Conservation (phyloP, 495 filamentous ascomycete genomes). For the Neurospora intermedia region DNA sequence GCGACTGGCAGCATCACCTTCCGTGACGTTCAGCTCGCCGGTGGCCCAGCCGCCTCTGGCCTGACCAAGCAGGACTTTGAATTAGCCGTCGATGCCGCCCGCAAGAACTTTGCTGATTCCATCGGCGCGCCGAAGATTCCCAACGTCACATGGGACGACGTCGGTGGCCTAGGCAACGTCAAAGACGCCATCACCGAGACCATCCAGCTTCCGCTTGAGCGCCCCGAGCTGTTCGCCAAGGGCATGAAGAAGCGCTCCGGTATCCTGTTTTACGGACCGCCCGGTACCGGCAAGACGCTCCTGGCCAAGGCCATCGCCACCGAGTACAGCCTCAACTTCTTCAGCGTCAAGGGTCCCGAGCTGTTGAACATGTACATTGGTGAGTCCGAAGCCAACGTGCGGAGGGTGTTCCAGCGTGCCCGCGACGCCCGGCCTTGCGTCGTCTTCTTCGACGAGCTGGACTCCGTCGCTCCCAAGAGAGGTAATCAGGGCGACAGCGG, state of each 20-base stretch:
- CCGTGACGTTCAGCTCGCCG: conserved; percentile 79
- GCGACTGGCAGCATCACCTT: conserved; percentile 44
- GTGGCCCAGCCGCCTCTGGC: conserved; percentile 65
- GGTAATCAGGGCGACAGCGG: conserved; percentile 97
- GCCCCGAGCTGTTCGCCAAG: conserved; percentile 91
- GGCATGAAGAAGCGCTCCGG: conserved; percentile 98
- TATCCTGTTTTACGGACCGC: conserved; percentile 95
- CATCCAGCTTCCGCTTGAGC: conserved; percentile 84
- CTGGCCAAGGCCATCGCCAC: conserved; percentile 97
- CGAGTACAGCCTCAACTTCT: conserved; percentile 97
- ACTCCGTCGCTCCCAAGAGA: conserved; percentile 93
- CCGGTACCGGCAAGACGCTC: conserved; percentile 92
- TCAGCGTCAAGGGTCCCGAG: conserved; percentile 96
- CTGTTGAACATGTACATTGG: conserved; percentile 99
- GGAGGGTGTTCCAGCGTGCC: conserved; percentile 89
- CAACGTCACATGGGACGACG: conserved; percentile 92
- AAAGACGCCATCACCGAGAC: conserved; percentile 96
- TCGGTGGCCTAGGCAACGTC: conserved; percentile 85
- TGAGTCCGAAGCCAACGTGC: conserved; percentile 95
- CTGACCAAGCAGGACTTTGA: conserved; percentile 86
- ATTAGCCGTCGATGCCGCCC: conserved; percentile 78
- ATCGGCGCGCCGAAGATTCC: conserved; percentile 98
- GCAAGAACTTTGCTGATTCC: conserved; percentile 94
- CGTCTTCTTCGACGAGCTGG: conserved; percentile 97
- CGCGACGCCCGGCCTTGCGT: conserved; percentile 94